Percentiles rank a stretch among this genome's conserved stretches.
Evolutionary conservation across 2,329 filamentous ascomycete species (phyloP).

Genomic region (Penicillium sp.): DNA sequence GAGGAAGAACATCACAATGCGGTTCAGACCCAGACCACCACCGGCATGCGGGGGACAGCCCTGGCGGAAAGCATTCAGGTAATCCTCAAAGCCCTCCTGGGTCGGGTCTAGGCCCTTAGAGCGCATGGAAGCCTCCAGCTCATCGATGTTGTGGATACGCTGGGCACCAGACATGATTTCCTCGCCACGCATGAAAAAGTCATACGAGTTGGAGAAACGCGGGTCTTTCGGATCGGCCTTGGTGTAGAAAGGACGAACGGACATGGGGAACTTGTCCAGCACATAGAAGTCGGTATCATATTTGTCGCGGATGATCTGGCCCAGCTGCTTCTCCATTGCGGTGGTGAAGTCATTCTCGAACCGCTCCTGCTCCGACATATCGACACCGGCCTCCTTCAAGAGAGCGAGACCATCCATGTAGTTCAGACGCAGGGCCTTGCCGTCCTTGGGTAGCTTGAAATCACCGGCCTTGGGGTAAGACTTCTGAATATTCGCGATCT

Average conservation of each 20-base stretch:
- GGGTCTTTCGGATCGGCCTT: constrained; percentile 69
- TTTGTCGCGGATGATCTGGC: constrained; percentile 79
- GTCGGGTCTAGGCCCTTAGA: constrained; percentile 59
- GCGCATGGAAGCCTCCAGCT: constrained; percentile 58
- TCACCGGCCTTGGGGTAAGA: constrained; percentile 51
- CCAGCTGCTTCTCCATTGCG: constrained; percentile 65
- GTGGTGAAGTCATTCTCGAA: constrained; percentile 50
- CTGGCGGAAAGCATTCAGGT: constrained; percentile 62
- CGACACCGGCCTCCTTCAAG: constrained; percentile 50
- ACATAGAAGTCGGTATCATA: constrained; percentile 96
- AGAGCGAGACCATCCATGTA: constrained; percentile 51
- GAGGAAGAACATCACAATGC: constrained; percentile 66
- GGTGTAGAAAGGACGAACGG: constrained; percentile 87
- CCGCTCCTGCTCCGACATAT: constrained; percentile 49
- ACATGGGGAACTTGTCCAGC: constrained; percentile 91
- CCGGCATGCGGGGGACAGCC: constrained; percentile 64
- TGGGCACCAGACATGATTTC: constrained; percentile 67
- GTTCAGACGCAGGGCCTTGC: constrained; percentile 49
- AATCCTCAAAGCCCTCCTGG: constrained; percentile 60
- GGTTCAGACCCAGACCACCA: constrained; percentile 63
- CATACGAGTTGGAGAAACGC: constrained; percentile 65
- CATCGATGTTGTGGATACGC: constrained; percentile 61
- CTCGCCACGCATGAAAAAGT: constrained; percentile 69
- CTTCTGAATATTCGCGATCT: constrained; percentile 49
- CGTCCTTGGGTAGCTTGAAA: constrained; percentile 50